A percentile compares a stretch with the other conserved stretches of the same genome.
phyloP scores from a whole-genome alignment of 768 basidiomycete genomes.

The Cantharellus cinnabarinus region DNA sequence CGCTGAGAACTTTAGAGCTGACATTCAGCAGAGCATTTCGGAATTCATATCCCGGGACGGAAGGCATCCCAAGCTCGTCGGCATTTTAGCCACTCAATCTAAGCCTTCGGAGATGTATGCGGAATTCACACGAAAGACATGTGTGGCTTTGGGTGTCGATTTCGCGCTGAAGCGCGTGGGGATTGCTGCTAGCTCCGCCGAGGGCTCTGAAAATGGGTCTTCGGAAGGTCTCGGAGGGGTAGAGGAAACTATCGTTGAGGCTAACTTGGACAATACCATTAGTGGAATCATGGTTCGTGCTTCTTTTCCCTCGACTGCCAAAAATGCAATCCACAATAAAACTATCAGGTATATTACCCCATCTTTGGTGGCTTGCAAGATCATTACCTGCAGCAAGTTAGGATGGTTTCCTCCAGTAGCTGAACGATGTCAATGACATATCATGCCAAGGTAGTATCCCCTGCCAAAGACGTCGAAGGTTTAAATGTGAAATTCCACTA shows the following conservation, averaged over 20 bases:
- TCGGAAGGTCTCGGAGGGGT: conserved; percentile 47
- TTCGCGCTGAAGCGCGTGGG: conserved; percentile 65
- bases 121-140: conserved; percentile 82
- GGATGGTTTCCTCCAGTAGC: conserved; percentile 6
- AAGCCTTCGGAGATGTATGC: conserved; percentile 67
- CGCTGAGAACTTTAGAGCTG: conserved; percentile 46
- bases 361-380: conserved; percentile 81
- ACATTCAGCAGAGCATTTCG: conserved; percentile 27
- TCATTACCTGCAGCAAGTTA: conserved; percentile 86
- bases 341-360: conserved; percentile 72
- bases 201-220: conserved; percentile 19
- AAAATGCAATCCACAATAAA: neutral
- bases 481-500: conserved; percentile 90
- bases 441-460: conserved; percentile 56
- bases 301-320: neutral
- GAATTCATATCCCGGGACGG: neutral
- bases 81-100: conserved; percentile 72
- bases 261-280: conserved; percentile 68
- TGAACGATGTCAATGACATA: neutral
- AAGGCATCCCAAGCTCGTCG: conserved; percentile 51
- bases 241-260: conserved; percentile 89
- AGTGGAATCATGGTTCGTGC: conserved; percentile 83
- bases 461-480: conserved; percentile 94
- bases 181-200: conserved; percentile 26
- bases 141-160: conserved; percentile 67